These are phyloP conservation scores for Hamigera avellanea DNA, from an alignment of 495 filamentous ascomycete species.

Conservation along the genomic window DNA sequence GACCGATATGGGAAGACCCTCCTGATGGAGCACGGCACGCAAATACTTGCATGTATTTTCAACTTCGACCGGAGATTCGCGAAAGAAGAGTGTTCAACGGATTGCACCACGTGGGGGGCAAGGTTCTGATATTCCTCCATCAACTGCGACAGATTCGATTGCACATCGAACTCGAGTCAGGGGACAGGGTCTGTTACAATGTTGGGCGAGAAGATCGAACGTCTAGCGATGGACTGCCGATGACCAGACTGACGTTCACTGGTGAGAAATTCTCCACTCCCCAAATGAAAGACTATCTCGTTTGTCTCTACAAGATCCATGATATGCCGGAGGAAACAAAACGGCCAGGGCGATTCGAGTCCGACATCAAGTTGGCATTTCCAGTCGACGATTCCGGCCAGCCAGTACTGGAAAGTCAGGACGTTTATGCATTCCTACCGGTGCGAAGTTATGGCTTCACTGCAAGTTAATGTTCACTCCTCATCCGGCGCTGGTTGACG, in stretches of 20 bases:
- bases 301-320: neutral
- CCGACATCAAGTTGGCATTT: neutral
- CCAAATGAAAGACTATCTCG: neutral
- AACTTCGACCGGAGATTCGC: neutral
- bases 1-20: neutral
- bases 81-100: neutral
- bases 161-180: too few species aligned
- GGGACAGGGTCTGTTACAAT: neutral
- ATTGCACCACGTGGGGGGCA: neutral
- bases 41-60: neutral
- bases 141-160: neutral
- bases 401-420: neutral
- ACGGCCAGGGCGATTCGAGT: neutral
- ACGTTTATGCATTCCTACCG: neutral
- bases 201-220: neutral
- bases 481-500: neutral
- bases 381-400: neutral
- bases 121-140: neutral
- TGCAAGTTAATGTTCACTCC: neutral
- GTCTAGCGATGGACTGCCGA: too few species aligned
- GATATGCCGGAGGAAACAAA: neutral
- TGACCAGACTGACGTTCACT: too few species aligned
- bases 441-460: neutral
- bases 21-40: neutral
- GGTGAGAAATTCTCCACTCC: neutral